phyloP scores from a whole-genome alignment of 139 green algal species.

The Picochlorum sp. region DNA sequence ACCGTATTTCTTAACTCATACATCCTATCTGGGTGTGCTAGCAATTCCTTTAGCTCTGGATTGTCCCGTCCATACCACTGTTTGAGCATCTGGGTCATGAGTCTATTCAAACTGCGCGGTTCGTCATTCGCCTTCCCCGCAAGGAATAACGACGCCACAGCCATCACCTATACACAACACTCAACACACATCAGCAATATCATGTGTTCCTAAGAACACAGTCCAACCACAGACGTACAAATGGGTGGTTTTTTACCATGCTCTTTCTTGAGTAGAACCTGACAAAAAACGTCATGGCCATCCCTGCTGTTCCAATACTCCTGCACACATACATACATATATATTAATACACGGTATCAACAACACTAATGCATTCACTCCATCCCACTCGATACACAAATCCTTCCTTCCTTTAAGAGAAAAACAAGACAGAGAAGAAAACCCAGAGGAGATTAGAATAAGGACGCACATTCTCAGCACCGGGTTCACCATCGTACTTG shows the following conservation, averaged over 20 bases:
- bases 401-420: too few species aligned
- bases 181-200: background rate
- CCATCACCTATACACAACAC: slow-evolving; percentile 15
- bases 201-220: background rate
- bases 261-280: slow-evolving; percentile 31
- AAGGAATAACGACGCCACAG: slow-evolving; percentile 18
- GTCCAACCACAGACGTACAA: slow-evolving; percentile 15
- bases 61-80: slow-evolving; percentile 22
- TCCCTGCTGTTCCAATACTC: slow-evolving; percentile 9
- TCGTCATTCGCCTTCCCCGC: slow-evolving; percentile 27
- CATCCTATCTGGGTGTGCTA: background rate
- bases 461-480: too few species aligned
- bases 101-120: background rate
- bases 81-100: slow-evolving; percentile 22
- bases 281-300: slow-evolving; percentile 25
- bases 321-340: slow-evolving; percentile 6
- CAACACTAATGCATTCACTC: background rate
- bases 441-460: too few species aligned
- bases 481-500: background rate
- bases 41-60: slow-evolving; percentile 7
- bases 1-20: slow-evolving; percentile 3
- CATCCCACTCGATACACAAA: too few species aligned
- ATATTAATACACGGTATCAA: background rate
- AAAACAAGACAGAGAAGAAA: too few species aligned
- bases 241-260: slow-evolving; percentile 25